Evolutionary conservation across 768 basidiomycete species (phyloP), one percentile per base, ranked within the genome.

Genomic region (Rhizopogon vesiculosus): DNA sequence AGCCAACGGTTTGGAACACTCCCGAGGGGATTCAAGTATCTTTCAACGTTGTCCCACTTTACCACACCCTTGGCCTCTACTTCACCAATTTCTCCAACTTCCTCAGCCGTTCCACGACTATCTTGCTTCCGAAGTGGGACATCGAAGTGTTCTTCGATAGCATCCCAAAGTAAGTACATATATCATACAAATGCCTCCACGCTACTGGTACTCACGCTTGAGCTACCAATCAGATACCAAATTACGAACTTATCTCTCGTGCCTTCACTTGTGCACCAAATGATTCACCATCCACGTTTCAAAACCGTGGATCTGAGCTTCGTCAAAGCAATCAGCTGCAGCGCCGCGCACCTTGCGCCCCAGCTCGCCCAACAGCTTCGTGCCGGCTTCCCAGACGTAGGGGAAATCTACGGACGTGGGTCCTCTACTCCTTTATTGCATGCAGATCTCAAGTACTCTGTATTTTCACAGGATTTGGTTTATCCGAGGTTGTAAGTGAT

Each of bases 291-390:
- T 56, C 79, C 62, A 6, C 52, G 62, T 0, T 39, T 80, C 3
- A 69, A 69, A 7, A 73, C 74, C 15, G 71, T 71, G 9, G 81
- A 85, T 60, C 66, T 85, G 15, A 81, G 76, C 62, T 77, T n/a
- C n/a, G 58, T 87, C 0, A 56, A 61, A 2, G 3, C 25, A 6
- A 57, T 81, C 12, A 65, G 61, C 5, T 75, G 74, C 57, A 84
- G 84, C 3, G 86, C 82, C 0, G 84, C 85, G 2, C 82, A 85
- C 60, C 76, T 86, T 18, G 81, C 86, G 0, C 76, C 77, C 0
- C 71, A 78, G 35, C 69, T 88, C 3, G 71, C 66, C 0, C 61
- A 62, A 10, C 76, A 75, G 45, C 58, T 83, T 15, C 56, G 2
- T 54, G 59, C 15, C 52, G 78, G 29, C 1, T 38, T 75, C 7